These are phyloP conservation scores for Eleusine indica DNA, from an alignment of 176 grass and related monocot genomes.

Conservation along the genomic window DNA sequence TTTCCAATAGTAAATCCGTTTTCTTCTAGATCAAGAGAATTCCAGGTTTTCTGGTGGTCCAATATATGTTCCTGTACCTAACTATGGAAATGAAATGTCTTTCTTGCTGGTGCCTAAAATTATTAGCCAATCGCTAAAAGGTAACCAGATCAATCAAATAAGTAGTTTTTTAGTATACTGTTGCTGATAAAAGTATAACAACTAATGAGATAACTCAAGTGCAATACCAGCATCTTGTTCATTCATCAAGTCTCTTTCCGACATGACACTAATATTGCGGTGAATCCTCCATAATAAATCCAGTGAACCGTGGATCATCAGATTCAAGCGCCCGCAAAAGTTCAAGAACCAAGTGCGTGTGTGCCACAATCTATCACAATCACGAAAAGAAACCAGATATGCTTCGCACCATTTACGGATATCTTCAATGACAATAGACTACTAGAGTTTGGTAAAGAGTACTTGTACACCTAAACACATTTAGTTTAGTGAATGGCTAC, in stretches of 20 bases:
- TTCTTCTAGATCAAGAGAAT: conserved; percentile 23
- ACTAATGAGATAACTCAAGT: neutral
- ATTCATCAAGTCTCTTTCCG: conserved; percentile 26
- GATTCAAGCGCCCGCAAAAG: conserved; percentile 13
- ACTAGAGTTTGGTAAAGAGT: conserved; percentile 19
- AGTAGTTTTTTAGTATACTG: neutral
- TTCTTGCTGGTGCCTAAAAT: neutral
- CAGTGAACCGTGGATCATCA: neutral
- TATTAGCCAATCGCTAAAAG: neutral
- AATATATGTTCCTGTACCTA: conserved; percentile 15
- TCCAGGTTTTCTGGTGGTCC: conserved; percentile 1
- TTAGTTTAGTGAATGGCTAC: neutral
- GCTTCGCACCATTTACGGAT: neutral
- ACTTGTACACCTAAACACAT: conserved; percentile 13
- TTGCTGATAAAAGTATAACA: conserved; percentile 18
- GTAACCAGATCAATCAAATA: conserved; percentile 15
- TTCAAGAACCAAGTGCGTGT: conserved; percentile 12
- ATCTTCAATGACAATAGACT: conserved; percentile 19
- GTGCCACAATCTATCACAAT: conserved; percentile 6
- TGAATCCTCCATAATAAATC: conserved; percentile 30
- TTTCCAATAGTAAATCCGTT: conserved; percentile 12
- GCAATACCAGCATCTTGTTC: conserved; percentile 12
- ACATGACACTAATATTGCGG: conserved; percentile 14
- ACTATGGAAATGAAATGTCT: neutral
- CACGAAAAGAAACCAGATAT: conserved; percentile 7